Conservation (phyloP, 2,329 filamentous ascomycete genomes). For the Microsporum canis region DNA sequence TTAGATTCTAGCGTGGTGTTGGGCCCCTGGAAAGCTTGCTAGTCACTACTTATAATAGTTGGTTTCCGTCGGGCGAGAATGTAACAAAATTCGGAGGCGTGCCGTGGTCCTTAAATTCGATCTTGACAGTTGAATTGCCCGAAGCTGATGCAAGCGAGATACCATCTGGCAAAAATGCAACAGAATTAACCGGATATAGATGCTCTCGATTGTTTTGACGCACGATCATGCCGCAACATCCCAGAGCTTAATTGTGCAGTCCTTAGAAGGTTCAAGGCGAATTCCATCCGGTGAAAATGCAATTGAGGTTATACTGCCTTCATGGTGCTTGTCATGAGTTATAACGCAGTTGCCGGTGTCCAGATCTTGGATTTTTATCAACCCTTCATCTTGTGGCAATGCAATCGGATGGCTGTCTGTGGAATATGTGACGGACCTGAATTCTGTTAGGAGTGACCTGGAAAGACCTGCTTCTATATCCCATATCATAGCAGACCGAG, state of each 20-base stretch:
- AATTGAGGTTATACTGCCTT: neutral
- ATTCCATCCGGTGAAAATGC: neutral
- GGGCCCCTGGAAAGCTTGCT: neutral
- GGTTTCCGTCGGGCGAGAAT: constrained; percentile 8
- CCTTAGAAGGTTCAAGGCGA: neutral
- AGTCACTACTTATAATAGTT: neutral
- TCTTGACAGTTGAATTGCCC: neutral
- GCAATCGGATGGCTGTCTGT: neutral
- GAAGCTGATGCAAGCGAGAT: neutral
- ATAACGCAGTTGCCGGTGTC: constrained; percentile 27
- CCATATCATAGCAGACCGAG: constrained; percentile 73
- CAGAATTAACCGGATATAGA: neutral
- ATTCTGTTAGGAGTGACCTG: neutral
- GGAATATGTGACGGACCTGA: neutral
- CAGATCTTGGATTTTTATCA: constrained; percentile 79
- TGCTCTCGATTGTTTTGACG: constrained; percentile 41
- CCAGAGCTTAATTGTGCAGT: neutral
- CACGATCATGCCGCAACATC: neutral
- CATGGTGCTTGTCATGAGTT: neutral
- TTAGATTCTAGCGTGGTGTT: neutral
- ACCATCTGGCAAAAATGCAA: constrained; percentile 2
- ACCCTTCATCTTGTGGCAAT: constrained; percentile 75
- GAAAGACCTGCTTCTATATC: constrained; percentile 46
- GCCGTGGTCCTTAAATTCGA: neutral
- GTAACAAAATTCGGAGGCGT: neutral